Evolutionary conservation across 805 yeast genomes (phyloP).

Genomic region (Jamesozyma rosinii): DNA sequence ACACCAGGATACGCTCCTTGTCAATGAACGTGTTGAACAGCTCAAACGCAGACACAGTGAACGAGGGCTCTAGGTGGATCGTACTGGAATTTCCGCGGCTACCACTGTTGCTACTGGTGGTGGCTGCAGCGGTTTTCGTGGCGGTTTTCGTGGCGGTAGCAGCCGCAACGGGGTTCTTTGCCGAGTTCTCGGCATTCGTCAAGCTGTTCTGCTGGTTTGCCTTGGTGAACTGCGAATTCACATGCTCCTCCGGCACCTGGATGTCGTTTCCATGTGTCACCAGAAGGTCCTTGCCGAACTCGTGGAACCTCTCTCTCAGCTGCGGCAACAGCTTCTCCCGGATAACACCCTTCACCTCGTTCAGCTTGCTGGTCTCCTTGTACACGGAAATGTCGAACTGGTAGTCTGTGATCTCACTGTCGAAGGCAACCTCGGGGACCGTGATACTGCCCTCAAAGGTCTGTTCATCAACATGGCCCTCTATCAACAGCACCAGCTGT

Average conservation of each 20-base stretch:
- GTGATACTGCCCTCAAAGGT: constrained; percentile 62
- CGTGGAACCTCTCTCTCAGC: constrained; percentile 48
- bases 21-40: constrained; percentile 69
- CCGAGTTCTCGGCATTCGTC: constrained; percentile 9
- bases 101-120: background rate
- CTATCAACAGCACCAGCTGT: constrained; percentile 50
- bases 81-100: constrained; percentile 56
- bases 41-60: constrained; percentile 83
- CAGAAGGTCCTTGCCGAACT: constrained; percentile 74
- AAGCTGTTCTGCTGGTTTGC: constrained; percentile 36
- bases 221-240: constrained; percentile 46
- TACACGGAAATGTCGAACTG: constrained; percentile 71
- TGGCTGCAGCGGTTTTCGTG: background rate
- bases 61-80: constrained; percentile 64
- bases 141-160: constrained; percentile 9
- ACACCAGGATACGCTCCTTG: constrained; percentile 72
- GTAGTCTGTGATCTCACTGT: constrained; percentile 73
- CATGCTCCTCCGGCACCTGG: constrained; percentile 67
- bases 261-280: constrained; percentile 72
- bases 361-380: constrained; percentile 42
- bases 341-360: constrained; percentile 42
- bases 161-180: constrained; percentile 1
- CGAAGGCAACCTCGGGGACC: constrained; percentile 91
- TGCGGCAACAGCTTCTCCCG: constrained; percentile 58
- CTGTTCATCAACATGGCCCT: constrained; percentile 37